Percentiles rank a stretch among this genome's conserved stretches.
Evolutionary conservation across 306 rosid species (phyloP).

Genomic region (Citrullus mucosospermus): DNA sequence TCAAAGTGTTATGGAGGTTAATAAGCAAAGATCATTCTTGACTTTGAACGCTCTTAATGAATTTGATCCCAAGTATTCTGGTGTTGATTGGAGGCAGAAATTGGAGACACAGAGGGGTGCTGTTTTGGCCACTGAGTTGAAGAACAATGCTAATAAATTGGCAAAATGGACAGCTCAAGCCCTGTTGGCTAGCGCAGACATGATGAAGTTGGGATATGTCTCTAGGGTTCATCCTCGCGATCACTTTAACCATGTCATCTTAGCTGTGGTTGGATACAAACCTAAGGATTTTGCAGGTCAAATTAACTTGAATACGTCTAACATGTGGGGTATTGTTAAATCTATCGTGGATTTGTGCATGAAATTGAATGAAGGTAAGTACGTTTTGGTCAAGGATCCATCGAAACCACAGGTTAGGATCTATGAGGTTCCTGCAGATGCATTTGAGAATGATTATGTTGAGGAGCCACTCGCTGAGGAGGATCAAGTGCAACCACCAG

Average conservation of each 20-base stretch:
- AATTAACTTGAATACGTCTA: constrained; percentile 58
- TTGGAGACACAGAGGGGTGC: constrained; percentile 97
- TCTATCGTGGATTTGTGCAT: constrained; percentile 95
- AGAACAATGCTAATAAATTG: constrained; percentile 88
- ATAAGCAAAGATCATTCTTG: constrained; percentile 76
- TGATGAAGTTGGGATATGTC: constrained; percentile 93
- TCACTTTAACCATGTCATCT: constrained; percentile 79
- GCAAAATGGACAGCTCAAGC: constrained; percentile 98
- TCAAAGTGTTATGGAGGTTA: constrained; percentile 80
- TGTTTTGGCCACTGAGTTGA: constrained; percentile 89
- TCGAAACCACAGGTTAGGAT: constrained; percentile 91
- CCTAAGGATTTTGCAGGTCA: constrained; percentile 78
- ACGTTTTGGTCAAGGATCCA: constrained; percentile 87
- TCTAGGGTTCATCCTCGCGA: constrained; percentile 94
- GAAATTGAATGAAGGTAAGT: constrained; percentile 88
- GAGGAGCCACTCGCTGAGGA: constrained; percentile 96
- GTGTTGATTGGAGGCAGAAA: constrained; percentile 94
- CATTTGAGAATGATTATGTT: constrained; percentile 88
- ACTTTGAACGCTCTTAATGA: constrained; percentile 83
- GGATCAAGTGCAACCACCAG: constrained; percentile 80
- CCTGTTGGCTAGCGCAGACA: constrained; percentile 62
- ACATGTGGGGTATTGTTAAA: constrained; percentile 98
- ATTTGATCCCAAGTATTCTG: constrained; percentile 82
- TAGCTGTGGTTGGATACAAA: constrained; percentile 83
- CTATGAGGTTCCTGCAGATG: constrained; percentile 79